Evolutionary conservation across 306 rosid species (phyloP).

Genomic region (Ammopiptanthus mongolicus): DNA sequence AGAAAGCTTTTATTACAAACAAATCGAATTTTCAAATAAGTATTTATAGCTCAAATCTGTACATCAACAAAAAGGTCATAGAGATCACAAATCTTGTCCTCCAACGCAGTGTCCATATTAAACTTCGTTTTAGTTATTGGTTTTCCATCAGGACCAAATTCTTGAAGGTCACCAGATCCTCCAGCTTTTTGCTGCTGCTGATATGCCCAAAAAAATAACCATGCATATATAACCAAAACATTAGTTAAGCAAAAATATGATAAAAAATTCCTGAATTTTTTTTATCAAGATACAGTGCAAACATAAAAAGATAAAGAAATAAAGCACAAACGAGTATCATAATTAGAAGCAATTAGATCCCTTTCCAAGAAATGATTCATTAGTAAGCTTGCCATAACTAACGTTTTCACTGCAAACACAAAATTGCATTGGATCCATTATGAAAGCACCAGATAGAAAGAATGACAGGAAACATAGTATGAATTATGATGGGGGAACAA

Average conservation of each 20-base stretch:
- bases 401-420: conserved; percentile 10
- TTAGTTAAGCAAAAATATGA: neutral
- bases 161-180: conserved; percentile 57
- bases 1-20: conserved; percentile 14
- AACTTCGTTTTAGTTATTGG: conserved; percentile 49
- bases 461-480: neutral
- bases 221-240: conserved; percentile 18
- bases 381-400: conserved; percentile 14
- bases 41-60: conserved; percentile 29
- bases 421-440: neutral
- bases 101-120: conserved; percentile 73
- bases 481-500: conserved; percentile 5
- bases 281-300: conserved; percentile 1
- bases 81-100: conserved; percentile 98
- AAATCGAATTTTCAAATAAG: conserved; percentile 17
- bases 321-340: neutral
- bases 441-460: neutral
- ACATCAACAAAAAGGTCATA: conserved; percentile 97
- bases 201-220: conserved; percentile 34
- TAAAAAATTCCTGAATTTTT: conserved; percentile 6
- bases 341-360: conserved; percentile 16
- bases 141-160: conserved; percentile 63
- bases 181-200: conserved; percentile 70
- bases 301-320: neutral
- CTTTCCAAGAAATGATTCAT: conserved; percentile 4